Percentiles rank a stretch among this genome's conserved stretches.
Evolutionary conservation across 2,329 filamentous ascomycete genomes (phyloP).

Genomic region (Paecilomyces variotii): DNA sequence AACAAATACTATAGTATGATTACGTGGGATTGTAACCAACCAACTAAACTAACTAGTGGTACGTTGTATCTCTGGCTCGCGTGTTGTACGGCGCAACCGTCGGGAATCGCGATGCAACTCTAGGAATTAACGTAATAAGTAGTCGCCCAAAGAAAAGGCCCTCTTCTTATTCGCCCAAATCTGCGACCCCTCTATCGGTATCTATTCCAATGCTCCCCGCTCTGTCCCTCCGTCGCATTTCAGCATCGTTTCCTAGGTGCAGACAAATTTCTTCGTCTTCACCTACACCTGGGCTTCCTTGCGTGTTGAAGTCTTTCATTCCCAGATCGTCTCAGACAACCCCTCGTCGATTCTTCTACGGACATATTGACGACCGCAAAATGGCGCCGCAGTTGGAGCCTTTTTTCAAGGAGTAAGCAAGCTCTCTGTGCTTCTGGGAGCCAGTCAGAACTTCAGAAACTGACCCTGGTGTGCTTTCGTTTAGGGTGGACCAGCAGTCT

Average conservation of each 20-base stretch:
- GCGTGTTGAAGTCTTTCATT: neutral
- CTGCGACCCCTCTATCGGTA: neutral
- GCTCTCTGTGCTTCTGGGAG: neutral
- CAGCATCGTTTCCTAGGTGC: slow-evolving; percentile 2
- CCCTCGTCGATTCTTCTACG: slow-evolving; percentile 34
- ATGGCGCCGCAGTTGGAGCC: slow-evolving; percentile 88
- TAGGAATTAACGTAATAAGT: neutral
- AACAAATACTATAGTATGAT: neutral
- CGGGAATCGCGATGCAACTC: neutral
- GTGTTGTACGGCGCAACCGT: neutral
- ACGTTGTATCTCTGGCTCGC: neutral
- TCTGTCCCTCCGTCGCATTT: slow-evolving; percentile 9
- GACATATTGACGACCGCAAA: slow-evolving; percentile 44
- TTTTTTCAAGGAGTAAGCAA: slow-evolving; percentile 70
- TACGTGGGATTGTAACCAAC: neutral
- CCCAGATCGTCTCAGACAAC: neutral
- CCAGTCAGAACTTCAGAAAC: neutral
- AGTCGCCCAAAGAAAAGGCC: neutral
- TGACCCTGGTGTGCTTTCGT: slow-evolving; percentile 4
- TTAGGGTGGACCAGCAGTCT: slow-evolving; percentile 64
- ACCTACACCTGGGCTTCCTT: neutral
- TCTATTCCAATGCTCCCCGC: slow-evolving; percentile 11
- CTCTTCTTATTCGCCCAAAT: neutral
- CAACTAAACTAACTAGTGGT: neutral
- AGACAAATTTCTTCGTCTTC: neutral